Evolutionary conservation across 345 rosid genomes (phyloP), one percentile per base, ranked within the genome.

Genomic region (Streptanthus diversifolius): DNA sequence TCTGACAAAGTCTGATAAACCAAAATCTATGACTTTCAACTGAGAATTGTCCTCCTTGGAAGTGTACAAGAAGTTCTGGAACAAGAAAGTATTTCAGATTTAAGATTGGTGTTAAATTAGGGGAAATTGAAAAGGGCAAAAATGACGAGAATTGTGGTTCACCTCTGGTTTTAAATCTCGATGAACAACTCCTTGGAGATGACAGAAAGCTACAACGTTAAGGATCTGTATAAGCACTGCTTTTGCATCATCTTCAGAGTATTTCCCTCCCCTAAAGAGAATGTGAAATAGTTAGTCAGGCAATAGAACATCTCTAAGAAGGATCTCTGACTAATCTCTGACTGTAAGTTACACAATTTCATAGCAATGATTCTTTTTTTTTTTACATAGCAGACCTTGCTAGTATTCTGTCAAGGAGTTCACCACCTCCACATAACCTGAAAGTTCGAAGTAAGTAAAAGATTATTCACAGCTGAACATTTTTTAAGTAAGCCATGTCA

Each of bases 371-470:
- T 13, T 4, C 9, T 58, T 8, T 66, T 66, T 54, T 36, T 15
- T 49, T 37, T 43, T n/a, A n/a, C 60, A 32, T 9, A 71, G 32
- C 79, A 21, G 59, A 95, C 98, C 99, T 88, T 61, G 96, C 80
- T 52, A 95, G 92, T 82, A 95, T 92, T 78, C 88, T 90, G 78
- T 92, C 98, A 45, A 95, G 82, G 40, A 95, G 99, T 78, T 92
- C 99, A 64, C 99, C 99, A 78, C 99, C 99, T 84, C 84, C 96
- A 80, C 99, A 95, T 77, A 95, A 82, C 90, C 99, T 95, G 93
- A 68, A 82, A 78, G 62, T 51, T 71, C 11, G 15, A 70, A 54
- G 0, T 51, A 35, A 18, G 39, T 12, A 65, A 55, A 0, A 19
- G 13, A 35, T 52, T 3, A 41, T 53, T 52, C 63, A 66, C 51